phyloP scores from a whole-genome alignment of 225 moss, liverwort and hornwort genomes.

The Lunularia cruciata region DNA sequence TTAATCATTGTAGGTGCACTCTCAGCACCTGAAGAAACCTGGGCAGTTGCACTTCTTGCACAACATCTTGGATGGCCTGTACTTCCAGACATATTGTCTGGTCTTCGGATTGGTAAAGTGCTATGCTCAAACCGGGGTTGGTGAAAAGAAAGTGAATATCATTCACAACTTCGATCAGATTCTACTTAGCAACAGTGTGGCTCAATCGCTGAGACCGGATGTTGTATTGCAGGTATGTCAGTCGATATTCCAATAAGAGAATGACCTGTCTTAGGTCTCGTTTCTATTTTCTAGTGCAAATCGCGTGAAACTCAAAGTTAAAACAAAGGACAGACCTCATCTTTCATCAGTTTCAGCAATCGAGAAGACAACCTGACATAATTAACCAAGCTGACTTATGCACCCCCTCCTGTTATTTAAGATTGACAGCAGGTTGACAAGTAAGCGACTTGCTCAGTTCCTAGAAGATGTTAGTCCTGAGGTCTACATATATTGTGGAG shows the following conservation, averaged over 20 bases:
- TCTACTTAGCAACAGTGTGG: slow-evolving; percentile 62
- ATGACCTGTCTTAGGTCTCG: background rate
- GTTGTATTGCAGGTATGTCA: slow-evolving; percentile 79
- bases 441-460: slow-evolving; percentile 73
- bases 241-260: background rate
- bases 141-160: slow-evolving; percentile 51
- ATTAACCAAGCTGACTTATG: background rate
- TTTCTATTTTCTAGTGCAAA: background rate
- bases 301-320: background rate
- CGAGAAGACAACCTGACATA: background rate
- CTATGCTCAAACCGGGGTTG: slow-evolving; percentile 36
- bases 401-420: slow-evolving; percentile 24
- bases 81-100: slow-evolving; percentile 86
- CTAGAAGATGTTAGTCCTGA: slow-evolving; percentile 61
- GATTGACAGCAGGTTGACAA: slow-evolving; percentile 95
- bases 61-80: slow-evolving; percentile 90
- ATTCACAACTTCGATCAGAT: slow-evolving; percentile 94
- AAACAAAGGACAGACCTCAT: background rate
- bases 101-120: slow-evolving; percentile 71
- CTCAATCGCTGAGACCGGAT: slow-evolving; percentile 66
- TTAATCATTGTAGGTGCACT: slow-evolving; percentile 78
- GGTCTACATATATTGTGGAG: slow-evolving; percentile 78
- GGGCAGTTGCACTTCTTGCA: slow-evolving; percentile 90
- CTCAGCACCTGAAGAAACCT: slow-evolving; percentile 79
- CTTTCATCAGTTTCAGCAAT: background rate